Conservation (phyloP, 139 green algal species). For the Eudorina sp. region DNA sequence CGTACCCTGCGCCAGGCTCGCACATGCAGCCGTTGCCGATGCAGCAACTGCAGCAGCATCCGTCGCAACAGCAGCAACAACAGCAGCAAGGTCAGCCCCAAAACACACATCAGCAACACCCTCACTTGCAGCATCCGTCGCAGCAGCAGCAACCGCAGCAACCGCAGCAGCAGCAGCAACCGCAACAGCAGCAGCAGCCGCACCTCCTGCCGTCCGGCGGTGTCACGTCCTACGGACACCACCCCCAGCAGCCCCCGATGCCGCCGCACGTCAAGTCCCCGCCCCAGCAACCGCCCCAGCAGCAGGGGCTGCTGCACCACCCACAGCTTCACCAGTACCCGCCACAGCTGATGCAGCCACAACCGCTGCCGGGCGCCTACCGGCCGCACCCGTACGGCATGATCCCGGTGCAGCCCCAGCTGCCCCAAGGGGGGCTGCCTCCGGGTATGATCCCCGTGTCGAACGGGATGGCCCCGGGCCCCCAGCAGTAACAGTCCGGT, state of each 20-base stretch:
- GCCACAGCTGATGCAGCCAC: not conserved
- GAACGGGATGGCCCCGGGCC: not conserved
- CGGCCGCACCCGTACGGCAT: not conserved
- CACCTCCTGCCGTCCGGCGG: too few relatives aligned
- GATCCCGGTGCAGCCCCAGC: conserved; percentile 4
- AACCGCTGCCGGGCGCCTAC: not conserved
- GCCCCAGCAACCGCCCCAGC: not conserved
- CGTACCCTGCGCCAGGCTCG: too few relatives aligned
- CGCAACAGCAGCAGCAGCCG: not conserved
- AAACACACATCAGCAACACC: not conserved
- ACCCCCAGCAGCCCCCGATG: too few relatives aligned
- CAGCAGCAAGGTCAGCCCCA: not conserved
- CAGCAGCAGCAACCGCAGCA: not conserved
- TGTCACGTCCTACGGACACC: too few relatives aligned
- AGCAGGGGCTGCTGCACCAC: not conserved
- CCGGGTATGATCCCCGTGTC: not conserved
- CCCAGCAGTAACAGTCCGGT: not conserved
- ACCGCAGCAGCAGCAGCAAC: not conserved
- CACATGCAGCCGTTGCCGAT: too few relatives aligned
- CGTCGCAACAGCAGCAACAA: not conserved
- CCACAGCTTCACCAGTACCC: not conserved
- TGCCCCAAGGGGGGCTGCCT: not conserved
- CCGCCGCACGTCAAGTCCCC: too few relatives aligned
- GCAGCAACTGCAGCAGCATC: not conserved
- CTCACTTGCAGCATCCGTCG: not conserved